Conservation (phyloP, 345 rosid genomes). For the Boechera stricta region DNA sequence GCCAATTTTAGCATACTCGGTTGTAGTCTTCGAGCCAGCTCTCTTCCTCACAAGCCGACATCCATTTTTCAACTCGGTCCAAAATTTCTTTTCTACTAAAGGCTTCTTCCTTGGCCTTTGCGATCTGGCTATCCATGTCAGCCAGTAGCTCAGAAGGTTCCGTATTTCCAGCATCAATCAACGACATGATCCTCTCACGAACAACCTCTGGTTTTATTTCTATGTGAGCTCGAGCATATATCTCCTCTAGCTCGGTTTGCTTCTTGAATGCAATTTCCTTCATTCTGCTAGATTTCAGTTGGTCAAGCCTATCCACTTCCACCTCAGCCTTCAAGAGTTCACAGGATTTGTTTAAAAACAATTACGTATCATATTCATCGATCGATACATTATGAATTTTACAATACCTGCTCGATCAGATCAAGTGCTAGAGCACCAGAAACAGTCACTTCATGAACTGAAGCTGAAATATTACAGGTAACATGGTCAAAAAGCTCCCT, state of each 20-base stretch:
- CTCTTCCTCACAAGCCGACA: conserved; percentile 99
- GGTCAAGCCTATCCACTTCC: conserved; percentile 94
- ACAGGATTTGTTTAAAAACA: conserved; percentile 36
- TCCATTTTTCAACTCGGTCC: conserved; percentile 98
- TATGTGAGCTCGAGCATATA: conserved; percentile 74
- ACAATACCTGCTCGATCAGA: conserved; percentile 81
- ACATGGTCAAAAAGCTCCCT: conserved; percentile 79
- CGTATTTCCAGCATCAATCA: conserved; percentile 78
- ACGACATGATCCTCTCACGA: conserved; percentile 78
- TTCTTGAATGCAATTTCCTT: conserved; percentile 89
- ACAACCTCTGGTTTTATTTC: conserved; percentile 83
- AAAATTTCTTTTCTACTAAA: conserved; percentile 91
- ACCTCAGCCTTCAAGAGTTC: conserved; percentile 70
- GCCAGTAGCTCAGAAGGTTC: conserved; percentile 91
- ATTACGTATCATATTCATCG: neutral
- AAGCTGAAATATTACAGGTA: conserved; percentile 74
- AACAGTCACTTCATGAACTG: conserved; percentile 78
- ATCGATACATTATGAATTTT: neutral
- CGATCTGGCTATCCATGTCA: conserved; percentile 88
- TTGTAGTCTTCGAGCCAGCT: conserved; percentile 99
- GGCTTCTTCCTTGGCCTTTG: conserved; percentile 85
- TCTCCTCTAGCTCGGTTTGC: conserved; percentile 91
- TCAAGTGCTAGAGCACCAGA: conserved; percentile 91
- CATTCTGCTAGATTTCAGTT: conserved; percentile 88
- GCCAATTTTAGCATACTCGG: conserved; percentile 52